Base-by-base conservation (phyloP, 805 yeast genomes). In the Cyberlindnera maclurae region DNA sequence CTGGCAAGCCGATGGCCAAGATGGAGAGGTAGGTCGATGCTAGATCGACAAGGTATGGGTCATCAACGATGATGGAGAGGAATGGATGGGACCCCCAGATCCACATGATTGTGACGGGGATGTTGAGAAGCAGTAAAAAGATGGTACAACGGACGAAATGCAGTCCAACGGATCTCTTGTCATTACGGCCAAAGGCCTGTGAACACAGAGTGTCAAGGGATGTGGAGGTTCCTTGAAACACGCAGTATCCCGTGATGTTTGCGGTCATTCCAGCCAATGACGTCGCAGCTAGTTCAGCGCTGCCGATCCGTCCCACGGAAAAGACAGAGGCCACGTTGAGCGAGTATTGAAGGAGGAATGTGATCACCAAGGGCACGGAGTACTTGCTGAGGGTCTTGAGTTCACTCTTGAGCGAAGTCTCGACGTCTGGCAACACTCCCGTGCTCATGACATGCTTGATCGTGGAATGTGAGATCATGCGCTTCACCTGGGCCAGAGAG, bases 231-330 rank as follows among this genome's bases (percentile, higher is more conserved):
- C 90, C 93, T 49, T 82, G 83, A 47, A 83, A 78, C 10, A 82
- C 70, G 28, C 87, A 83, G 44, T 81, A 73, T 2, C 86, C 89
- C 3, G 82, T 70, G 38, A 83, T 81, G 53, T 81, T 82, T 7
- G 86, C 83, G 4, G 88, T 79, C 87, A 82, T 82, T 15, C 83
- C 72, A 13, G 84, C 81, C 35, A 83, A 61, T 12, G 87, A 76
- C 6, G 81, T 82, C 26, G 87, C 90, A 12, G 88, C 90, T 35
- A 83, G 64, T 48, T 81, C 87, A 17, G 70, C 68, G 28, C 76
- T 72, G 3, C 90, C 89, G 38, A 83, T 67, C 47, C 79, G 75
- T 9, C 90, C 88, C 24, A 82, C 89, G 3, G 83, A 77, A 55
- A 83, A 82, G 26, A 82, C 83, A 1, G 86, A 79, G 12, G 88